Evolutionary conservation across 73 alveolate genomes (phyloP).

Genomic region (Stentor coeruleus): DNA sequence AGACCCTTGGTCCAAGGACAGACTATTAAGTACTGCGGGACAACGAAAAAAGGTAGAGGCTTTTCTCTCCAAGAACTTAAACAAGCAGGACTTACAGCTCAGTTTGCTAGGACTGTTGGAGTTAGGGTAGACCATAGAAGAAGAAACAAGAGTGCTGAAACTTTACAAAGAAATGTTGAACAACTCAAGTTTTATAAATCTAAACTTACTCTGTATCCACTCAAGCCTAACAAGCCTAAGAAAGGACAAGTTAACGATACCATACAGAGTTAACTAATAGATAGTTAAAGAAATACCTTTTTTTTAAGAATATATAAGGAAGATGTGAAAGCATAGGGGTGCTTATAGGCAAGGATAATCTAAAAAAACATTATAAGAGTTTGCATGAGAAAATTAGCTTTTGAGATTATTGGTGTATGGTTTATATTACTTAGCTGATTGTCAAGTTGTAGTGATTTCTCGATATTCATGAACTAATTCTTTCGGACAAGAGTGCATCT

Average conservation of each 20-base stretch:
- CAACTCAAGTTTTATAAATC: constrained; percentile 86
- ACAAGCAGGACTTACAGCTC: constrained; percentile 83
- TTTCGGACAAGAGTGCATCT: neutral
- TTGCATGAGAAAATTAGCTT: too few species aligned
- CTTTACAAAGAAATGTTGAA: constrained; percentile 77
- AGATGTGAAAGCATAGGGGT: too few species aligned
- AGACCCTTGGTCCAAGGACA: constrained; percentile 92
- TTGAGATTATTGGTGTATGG: too few species aligned
- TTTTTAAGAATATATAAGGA: too few species aligned
- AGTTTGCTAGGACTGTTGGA: constrained; percentile 89
- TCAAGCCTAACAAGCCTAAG: constrained; percentile 82
- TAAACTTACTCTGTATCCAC: constrained; percentile 91
- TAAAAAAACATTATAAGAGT: too few species aligned
- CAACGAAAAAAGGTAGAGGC: constrained; percentile 90
- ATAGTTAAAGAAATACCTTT: too few species aligned
- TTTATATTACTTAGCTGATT: neutral
- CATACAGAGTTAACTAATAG: too few species aligned
- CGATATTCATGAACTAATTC: neutral
- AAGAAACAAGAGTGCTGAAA: constrained; percentile 76
- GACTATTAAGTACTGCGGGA: constrained; percentile 74
- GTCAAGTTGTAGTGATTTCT: neutral
- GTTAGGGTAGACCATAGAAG: constrained; percentile 94
- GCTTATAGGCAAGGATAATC: too few species aligned
- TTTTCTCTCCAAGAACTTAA: constrained; percentile 86
- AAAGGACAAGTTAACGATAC: constrained; percentile 77